Base-by-base conservation (phyloP, 2,329 filamentous ascomycete species). In the Aspergillus floridensis region DNA sequence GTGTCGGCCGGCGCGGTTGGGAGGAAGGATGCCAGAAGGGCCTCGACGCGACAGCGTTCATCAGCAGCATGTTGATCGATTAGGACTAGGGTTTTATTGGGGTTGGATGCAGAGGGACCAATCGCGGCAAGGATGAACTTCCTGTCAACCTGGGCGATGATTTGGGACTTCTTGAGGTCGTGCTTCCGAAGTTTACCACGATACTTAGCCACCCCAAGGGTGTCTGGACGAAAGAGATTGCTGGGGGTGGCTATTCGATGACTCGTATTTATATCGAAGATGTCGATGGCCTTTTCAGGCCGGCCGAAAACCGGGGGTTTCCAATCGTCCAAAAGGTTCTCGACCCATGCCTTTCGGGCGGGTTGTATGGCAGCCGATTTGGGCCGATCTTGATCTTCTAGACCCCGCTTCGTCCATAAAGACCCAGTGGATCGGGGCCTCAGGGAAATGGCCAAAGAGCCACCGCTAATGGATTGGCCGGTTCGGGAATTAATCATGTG, bases 21-120 rank as follows among this genome's bases (percentile, higher is more conserved):
- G 38, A 44, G 16, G 16, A 44, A 44, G 38, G 38, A 44, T 24
- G 70, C 62, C 71, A 96, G 86, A 1, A 99, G 80, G 0, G 74
- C 72, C 71, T 99, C 95, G 1, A 98, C 84, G 1, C 88, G 87
- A 63, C 90, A 87, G 49, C 95, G 84, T 77, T 99, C 95, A 71
- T 97, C 93, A 3, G 93, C 95, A 0, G 95, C 95, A 71, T 99
- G 95, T 70, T 99, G 95, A 69, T 99, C 95, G 5, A 97, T 82
- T 44, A 97, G 80, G 0, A 96, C 82, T 4, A 98, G 77, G 1
- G 86, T 66, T 2, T 60, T 46, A 16, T 44, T 59, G 26, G 49
- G 55, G 7, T 48, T 31, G 16, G 49, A n/a, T 16, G 57, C 5
- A 5, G 53, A 60, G 3, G 69, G 54, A 0, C 74, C 71, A 53